Evolutionary conservation across 2,329 filamentous ascomycete species (phyloP), one percentile per base, ranked within the genome.

Genomic region (Penicillium freii): DNA sequence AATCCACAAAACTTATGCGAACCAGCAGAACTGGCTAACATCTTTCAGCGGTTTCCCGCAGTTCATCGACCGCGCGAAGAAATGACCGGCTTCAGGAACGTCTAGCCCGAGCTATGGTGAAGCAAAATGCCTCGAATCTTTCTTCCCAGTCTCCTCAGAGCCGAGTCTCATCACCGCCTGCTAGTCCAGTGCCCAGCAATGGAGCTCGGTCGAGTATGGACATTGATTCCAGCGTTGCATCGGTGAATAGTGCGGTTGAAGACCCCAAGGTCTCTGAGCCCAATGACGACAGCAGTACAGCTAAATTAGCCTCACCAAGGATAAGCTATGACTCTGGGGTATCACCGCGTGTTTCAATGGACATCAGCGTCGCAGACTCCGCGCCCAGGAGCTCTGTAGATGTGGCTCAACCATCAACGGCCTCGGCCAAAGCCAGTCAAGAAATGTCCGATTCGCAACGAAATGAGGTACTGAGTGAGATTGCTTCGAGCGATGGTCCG

Each of bases 11-110:
- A 38, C 7, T 7, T 45, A 47, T 52, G n/a, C 23, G 13, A 21
- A 27, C 13, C 11, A 19, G 48, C 8, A 36, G 38, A 54, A 27
- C 33, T 60, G 21, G 57, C 70, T 74, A 67, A 75, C 49, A 7
- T 42, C 62, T 46, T 61, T 46, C 48, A 82, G 80, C 71, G 59
- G 75, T 82, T 54, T 86, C 88, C 50, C 83, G 88, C 69, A 85
- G 80, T 62, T 82, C 87, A 23, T 88, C 88, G 5, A 85, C 83
- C 42, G 84, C 81, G 61, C 83, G 85, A 63, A 79, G 84, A 59
- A 94, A 91, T 75, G 92, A 95, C 66, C 86, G 92, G 51, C 80
- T 99, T 43, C 92, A 97, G 71, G 92, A 96, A 72, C 84, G 92
- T 60, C 81, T 99, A 59, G 93, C 93, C 31, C 90, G 91, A 69